Conservation (phyloP, 192 early-diverging fungal species). For the Linnemannia hyalina region DNA sequence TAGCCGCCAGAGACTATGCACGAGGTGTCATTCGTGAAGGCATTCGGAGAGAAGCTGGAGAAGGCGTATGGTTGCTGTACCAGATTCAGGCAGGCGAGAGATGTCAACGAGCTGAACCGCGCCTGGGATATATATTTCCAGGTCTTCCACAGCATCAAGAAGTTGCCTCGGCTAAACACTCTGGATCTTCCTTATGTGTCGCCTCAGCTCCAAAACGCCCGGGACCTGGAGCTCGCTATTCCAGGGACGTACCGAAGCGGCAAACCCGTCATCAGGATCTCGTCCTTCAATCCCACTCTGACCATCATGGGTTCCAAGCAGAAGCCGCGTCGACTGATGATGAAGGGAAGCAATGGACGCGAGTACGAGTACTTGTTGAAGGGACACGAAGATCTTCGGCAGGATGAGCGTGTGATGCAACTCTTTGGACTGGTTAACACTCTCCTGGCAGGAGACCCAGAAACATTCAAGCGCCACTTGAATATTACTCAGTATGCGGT, state of each 20-base stretch:
- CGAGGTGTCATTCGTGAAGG: conserved; percentile 91
- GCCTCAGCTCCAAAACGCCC: conserved; percentile 85
- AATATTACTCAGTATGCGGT: conserved; percentile 89
- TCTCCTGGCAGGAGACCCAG: conserved; percentile 79
- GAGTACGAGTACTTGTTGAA: conserved; percentile 94
- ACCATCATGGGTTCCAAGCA: conserved; percentile 93
- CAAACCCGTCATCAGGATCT: conserved; percentile 84
- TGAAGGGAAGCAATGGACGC: conserved; percentile 89
- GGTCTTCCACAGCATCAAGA: conserved; percentile 23
- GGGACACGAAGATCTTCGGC: conserved; percentile 97
- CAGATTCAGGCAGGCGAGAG: conserved; percentile 78
- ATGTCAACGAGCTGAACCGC: conserved; percentile 86
- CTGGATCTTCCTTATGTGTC: conserved; percentile 92
- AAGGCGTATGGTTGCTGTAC: conserved; percentile 87
- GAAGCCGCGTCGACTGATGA: conserved; percentile 85
- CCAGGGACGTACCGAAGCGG: conserved; percentile 91
- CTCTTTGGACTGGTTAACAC: conserved; percentile 97
- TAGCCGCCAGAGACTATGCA: conserved; percentile 87
- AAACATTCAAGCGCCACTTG: conserved; percentile 92
- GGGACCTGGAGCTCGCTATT: conserved; percentile 90
- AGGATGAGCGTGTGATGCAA: conserved; percentile 99
- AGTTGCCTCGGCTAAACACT: conserved; percentile 65
- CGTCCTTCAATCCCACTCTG: conserved; percentile 81
- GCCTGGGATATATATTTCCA: conserved; percentile 93
- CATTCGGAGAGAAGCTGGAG: conserved; percentile 87